These are phyloP conservation scores for Diatrype stigma DNA, from an alignment of 2,329 filamentous ascomycete species.

Conservation along the genomic window DNA sequence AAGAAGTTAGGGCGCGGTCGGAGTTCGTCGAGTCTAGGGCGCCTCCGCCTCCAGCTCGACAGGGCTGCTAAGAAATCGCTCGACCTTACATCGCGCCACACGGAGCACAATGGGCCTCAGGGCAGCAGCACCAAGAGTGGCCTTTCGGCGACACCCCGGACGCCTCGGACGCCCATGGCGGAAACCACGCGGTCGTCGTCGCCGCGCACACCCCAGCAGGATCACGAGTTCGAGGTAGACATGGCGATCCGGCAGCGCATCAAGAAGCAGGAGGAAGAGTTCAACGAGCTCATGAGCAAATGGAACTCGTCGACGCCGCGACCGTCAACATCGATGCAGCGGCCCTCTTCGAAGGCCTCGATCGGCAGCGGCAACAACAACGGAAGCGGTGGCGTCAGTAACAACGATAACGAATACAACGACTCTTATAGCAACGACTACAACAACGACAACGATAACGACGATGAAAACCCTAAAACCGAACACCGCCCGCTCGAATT, in stretches of 20 bases:
- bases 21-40: not conserved
- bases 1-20: not conserved
- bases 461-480: not conserved
- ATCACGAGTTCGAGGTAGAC: slow-evolving; percentile 2
- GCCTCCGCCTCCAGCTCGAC: not conserved
- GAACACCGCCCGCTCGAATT: not conserved
- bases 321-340: not conserved
- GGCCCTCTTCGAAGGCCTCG: not conserved
- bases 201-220: not conserved
- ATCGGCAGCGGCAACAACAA: not conserved
- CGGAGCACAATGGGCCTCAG: no score
- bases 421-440: not conserved
- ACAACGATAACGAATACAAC: not conserved
- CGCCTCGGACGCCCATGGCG: not conserved
- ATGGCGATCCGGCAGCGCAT: slow-evolving; percentile 6
- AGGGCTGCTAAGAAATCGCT: not conserved
- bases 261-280: slow-evolving; percentile 3
- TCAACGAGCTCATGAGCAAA: slow-evolving; percentile 1
- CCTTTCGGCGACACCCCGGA: not conserved
- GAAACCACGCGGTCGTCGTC: not conserved
- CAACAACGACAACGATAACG: not conserved
- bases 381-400: not conserved
- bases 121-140: not conserved
- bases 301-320: not conserved
- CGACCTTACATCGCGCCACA: not conserved